phyloP scores from a whole-genome alignment of 805 yeast species.

The Myxozyma mucilagina region DNA sequence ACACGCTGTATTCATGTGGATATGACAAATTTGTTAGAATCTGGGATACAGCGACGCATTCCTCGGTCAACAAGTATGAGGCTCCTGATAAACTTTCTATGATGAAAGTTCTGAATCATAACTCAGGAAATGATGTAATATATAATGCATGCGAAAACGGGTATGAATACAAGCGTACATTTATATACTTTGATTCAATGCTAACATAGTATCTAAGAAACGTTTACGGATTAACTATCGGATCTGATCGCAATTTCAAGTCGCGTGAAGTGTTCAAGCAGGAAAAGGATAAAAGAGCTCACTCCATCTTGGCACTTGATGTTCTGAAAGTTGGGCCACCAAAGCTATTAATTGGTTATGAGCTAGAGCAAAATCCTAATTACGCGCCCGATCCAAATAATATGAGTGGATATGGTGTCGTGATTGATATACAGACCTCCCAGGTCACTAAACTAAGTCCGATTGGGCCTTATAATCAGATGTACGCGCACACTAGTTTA shows the following conservation, averaged over 20 bases:
- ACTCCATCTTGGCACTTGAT: not conserved
- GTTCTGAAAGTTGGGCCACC: not conserved
- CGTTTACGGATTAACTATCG: not conserved
- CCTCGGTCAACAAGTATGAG: not conserved
- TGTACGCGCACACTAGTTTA: constrained; percentile 2
- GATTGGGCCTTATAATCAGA: not conserved
- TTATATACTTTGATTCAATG: not conserved
- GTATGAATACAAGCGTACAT: not conserved
- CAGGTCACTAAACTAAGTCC: not conserved
- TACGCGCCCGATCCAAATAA: not conserved
- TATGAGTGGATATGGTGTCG: not conserved
- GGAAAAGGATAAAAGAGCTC: not conserved
- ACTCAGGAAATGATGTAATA: not conserved
- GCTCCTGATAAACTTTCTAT: not conserved
- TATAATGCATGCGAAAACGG: not conserved
- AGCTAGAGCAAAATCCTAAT: not conserved
- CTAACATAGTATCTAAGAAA: not conserved
- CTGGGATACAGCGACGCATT: not conserved
- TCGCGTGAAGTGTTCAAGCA: not conserved
- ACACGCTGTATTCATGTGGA: constrained; percentile 2
- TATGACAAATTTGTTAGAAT: constrained; percentile 4
- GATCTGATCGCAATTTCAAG: not conserved
- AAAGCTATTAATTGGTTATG: constrained; percentile 3
- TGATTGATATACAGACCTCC: not conserved
- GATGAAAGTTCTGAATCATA: not conserved